Evolutionary conservation across 306 rosid genomes (phyloP).

Genomic region (Quercus wislizeni): DNA sequence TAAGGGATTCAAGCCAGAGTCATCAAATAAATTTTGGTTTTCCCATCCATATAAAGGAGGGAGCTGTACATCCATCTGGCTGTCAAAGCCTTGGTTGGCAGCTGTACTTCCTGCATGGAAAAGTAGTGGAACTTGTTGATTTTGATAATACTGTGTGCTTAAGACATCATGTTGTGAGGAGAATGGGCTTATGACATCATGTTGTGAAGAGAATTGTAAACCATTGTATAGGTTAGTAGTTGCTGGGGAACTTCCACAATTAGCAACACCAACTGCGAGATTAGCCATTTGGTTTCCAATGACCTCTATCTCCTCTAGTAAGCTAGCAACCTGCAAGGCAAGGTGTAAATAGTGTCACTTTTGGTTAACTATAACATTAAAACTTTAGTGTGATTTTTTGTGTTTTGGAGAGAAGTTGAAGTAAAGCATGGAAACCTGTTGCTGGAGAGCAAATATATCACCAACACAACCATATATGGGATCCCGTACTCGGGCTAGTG

Average conservation of each 20-base stretch:
- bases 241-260: conserved; percentile 36
- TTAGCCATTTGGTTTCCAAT: conserved; percentile 55
- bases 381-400: conserved; percentile 2
- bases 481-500: conserved; percentile 75
- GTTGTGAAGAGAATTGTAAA: conserved; percentile 35
- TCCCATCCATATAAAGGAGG: conserved; percentile 37
- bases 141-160: conserved; percentile 40
- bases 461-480: conserved; percentile 82
- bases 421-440: conserved; percentile 46
- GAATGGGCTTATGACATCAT: conserved; percentile 22
- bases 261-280: conserved; percentile 15
- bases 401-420: background rate
- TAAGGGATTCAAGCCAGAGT: conserved; percentile 34
- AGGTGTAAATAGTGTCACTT: background rate
- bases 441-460: conserved; percentile 77
- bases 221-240: conserved; percentile 23
- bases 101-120: conserved; percentile 28
- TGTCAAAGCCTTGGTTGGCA: conserved; percentile 27
- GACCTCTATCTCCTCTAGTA: conserved; percentile 84
- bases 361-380: background rate
- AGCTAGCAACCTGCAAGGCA: conserved; percentile 57
- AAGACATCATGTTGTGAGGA: conserved; percentile 37
- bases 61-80: conserved; percentile 38
- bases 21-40: conserved; percentile 37
- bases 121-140: conserved; percentile 30